Base-by-base conservation (phyloP, 805 yeast species). In the Clavispora santaluciae region DNA sequence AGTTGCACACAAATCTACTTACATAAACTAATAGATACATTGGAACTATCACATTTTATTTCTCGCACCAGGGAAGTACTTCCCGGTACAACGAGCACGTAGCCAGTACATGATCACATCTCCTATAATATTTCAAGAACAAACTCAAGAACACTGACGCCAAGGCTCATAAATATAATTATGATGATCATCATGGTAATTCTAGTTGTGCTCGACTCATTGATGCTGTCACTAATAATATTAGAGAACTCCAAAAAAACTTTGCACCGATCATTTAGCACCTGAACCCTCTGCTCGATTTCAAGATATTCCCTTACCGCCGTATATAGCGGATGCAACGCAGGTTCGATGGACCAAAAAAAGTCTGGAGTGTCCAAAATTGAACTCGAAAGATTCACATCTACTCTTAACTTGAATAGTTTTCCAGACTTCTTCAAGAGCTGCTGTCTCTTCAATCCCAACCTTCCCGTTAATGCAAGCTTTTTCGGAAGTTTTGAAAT, bases 341-440 rank as follows among this genome's bases (percentile, higher is more conserved):
- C 90, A 5, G 99, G 99, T 63, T 93, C 99, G 46, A 76, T 38
- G 22, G 90, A 86, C 99, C 99, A 93, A 61, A 93, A 93, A 56
- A 87, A 89, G 46, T 88, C 96, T 0, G 99, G 99, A 0, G 96
- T 89, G 56, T 93, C 99, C 40, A 93, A 70, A 17, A 93, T 89
- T 48, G 86, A 86, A 9, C 96, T 86, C 4, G 91, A 83, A 37
- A 93, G 66, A 58, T 93, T 93, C 5, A 93, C 97, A 61, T 93
- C 98, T 11, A 90, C 96, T 37, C 98, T 72, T 22, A 93, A 63
- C 54, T 89, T 90, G 70, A 91, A 91, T 35, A 93, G 66, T 57
- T 84, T 81, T 6, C 99, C 99, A 1, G 95, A 86, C 55, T 91
- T 88, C 56, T 83, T 87, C 46, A 91, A 59, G 18, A 93, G 71